These are phyloP conservation scores for Decorospora gaudefroyi DNA, from an alignment of 2,329 filamentous ascomycete genomes.

Conservation along the genomic window DNA sequence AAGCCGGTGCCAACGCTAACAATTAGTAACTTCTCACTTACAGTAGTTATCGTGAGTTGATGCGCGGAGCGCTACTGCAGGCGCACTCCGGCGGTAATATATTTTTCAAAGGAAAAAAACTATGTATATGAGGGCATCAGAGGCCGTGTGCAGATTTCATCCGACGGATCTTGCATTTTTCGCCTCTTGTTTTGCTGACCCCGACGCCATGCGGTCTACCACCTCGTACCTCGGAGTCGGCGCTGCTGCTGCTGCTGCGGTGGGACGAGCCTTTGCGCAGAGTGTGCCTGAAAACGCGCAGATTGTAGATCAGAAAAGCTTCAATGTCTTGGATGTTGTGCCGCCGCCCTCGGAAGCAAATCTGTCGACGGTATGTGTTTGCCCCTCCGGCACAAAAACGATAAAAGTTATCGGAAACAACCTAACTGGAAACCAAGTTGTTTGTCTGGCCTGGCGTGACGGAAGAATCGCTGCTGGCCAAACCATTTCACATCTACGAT, in stretches of 20 bases:
- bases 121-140: too few relatives aligned
- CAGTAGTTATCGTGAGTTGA: too few relatives aligned
- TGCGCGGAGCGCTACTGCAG: too few relatives aligned
- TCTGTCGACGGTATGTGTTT: conserved; percentile 23
- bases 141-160: too few relatives aligned
- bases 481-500: conserved; percentile 36
- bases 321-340: conserved; percentile 28
- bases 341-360: conserved; percentile 27
- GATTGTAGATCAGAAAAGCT: conserved; percentile 27
- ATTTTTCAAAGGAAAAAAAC: too few relatives aligned
- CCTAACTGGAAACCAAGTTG: conserved; percentile 17
- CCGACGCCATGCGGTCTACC: conserved; percentile 13
- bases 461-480: conserved; percentile 24
- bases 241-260: conserved; percentile 6
- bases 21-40: too few relatives aligned
- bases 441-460: conserved; percentile 32
- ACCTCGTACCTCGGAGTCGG: conserved; percentile 6
- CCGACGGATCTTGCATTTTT: too few relatives aligned
- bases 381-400: too few relatives aligned
- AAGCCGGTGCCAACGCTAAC: too few relatives aligned
- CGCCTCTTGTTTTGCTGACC: too few relatives aligned
- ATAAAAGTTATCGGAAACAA: not conserved
- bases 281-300: conserved; percentile 28
- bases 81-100: too few relatives aligned
- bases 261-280: conserved; percentile 21